phyloP scores from a whole-genome alignment of 352 stramenopile species.

The Phytophthora cajani region DNA sequence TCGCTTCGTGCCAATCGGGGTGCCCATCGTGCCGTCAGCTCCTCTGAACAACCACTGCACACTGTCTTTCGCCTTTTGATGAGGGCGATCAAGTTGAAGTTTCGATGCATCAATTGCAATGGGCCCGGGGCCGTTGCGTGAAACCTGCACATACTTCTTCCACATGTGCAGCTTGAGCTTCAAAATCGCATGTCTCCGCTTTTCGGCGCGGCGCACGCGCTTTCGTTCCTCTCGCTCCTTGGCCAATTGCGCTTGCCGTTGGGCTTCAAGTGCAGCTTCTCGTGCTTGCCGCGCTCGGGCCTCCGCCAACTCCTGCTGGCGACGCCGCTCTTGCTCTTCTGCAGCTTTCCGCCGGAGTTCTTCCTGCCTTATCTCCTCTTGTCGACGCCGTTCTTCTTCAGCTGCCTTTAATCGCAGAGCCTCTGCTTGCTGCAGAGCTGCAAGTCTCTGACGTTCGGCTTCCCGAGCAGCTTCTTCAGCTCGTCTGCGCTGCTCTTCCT shows the following conservation, averaged over 20 bases:
- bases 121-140: slow-evolving; percentile 46
- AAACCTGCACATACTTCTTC: slow-evolving; percentile 68
- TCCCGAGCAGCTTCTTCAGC: slow-evolving; percentile 46
- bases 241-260: slow-evolving; percentile 55
- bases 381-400: slow-evolving; percentile 50
- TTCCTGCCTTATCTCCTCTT: slow-evolving; percentile 47
- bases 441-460: slow-evolving; percentile 38
- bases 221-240: slow-evolving; percentile 49
- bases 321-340: slow-evolving; percentile 49
- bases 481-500: slow-evolving; percentile 47
- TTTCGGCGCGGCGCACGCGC: slow-evolving; percentile 38
- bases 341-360: slow-evolving; percentile 41
- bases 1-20: slow-evolving; percentile 35
- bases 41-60: slow-evolving; percentile 55
- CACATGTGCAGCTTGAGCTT: slow-evolving; percentile 68
- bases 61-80: slow-evolving; percentile 54
- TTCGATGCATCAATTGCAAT: slow-evolving; percentile 50
- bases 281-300: slow-evolving; percentile 46
- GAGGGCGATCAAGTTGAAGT: slow-evolving; percentile 36
- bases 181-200: slow-evolving; percentile 60
- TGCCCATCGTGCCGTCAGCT: slow-evolving; percentile 13
- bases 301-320: slow-evolving; percentile 51
- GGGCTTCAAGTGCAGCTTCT: slow-evolving; percentile 55
- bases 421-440: slow-evolving; percentile 31
- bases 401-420: slow-evolving; percentile 37